Evolutionary conservation across 177 flowering plant genomes (phyloP), one percentile per base, ranked within the genome.

Genomic region (Vitis hybrid): DNA sequence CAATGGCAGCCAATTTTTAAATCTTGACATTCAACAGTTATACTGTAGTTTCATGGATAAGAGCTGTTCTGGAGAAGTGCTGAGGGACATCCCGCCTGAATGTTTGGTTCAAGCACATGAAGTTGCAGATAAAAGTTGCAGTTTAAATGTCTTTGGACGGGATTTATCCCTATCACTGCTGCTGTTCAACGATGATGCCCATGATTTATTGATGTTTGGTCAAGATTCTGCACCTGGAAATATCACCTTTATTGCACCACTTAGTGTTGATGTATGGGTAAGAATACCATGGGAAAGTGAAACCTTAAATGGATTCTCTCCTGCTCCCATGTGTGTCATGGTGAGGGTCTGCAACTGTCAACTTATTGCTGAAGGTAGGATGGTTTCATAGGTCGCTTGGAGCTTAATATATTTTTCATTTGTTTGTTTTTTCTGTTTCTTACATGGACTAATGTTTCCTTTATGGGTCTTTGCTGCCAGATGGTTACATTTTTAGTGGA

Each of bases 221-320:
- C 62, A 74, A 70, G 71, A 74, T 59, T 59, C 50, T 10, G 64
- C 27, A 9, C 32, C 11, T 32, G 12, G 18, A 75, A 74, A 51
- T 62, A 41, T 78, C 10, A 30, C 79, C 32, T 75, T 95, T 60
- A 65, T 91, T 79, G 71, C 78, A 60, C 72, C 85, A 56, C 66
- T 89, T 13, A 75, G 78, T 77, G 86, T 83, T 65, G 99, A 95
- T 84, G 68, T 93, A 14, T 93, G 97, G 97, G 65, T 95, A 41
- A 89, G 89, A 81, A 78, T 93, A 68, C 98, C 98, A 12, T 74
- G 69, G 64, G 83, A 75, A 57, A 72, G 53, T 74, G 72, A 70
- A 60, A 18, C 68, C 50, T 58, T 55, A 66, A 13, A 24, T 69
- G 77, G 58, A 63, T 63, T 59, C 18, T 73, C 78, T 64, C 56